Percentiles rank a stretch among this genome's conserved stretches.
Evolutionary conservation across 2,329 filamentous ascomycete genomes (phyloP).

Genomic region (Cadophora malorum): DNA sequence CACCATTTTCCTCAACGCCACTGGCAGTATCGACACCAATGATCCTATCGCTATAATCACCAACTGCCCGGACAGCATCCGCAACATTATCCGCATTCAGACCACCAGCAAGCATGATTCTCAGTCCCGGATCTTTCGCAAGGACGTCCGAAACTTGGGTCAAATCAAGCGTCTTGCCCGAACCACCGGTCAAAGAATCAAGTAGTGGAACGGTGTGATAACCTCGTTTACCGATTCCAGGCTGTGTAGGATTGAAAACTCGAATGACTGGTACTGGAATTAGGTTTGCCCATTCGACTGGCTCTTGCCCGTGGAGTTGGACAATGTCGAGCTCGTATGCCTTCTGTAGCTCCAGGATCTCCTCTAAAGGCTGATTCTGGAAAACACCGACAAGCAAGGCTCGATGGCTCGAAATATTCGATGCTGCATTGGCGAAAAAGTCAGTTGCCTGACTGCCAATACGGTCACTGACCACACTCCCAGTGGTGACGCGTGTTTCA

Average conservation of each 20-base stretch:
- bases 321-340: constrained; percentile 83
- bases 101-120: constrained; percentile 84
- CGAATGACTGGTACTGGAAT: constrained; percentile 92
- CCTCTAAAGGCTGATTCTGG: constrained; percentile 84
- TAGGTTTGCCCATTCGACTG: constrained; percentile 86
- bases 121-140: constrained; percentile 70
- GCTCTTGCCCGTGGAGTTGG: constrained; percentile 91
- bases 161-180: constrained; percentile 79
- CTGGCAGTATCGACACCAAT: constrained; percentile 92
- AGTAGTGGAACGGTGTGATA: constrained; percentile 85
- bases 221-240: constrained; percentile 69
- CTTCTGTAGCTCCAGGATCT: constrained; percentile 80
- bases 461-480: constrained; percentile 39
- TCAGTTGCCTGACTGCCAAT: constrained; percentile 56
- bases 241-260: constrained; percentile 76
- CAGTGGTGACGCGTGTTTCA: constrained; percentile 43
- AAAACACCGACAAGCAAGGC: constrained; percentile 93
- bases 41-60: constrained; percentile 65
- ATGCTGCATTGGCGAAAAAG: constrained; percentile 70
- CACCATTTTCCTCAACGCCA: constrained; percentile 84
- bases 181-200: constrained; percentile 84
- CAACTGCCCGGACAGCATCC: constrained; percentile 67
- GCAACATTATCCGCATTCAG: constrained; percentile 80
- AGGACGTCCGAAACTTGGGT: constrained; percentile 72
- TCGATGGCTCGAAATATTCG: constrained; percentile 58